These are phyloP conservation scores for Fennellomyces sp. DNA, from an alignment of 371 early-diverging fungal species.

Conservation along the genomic window DNA sequence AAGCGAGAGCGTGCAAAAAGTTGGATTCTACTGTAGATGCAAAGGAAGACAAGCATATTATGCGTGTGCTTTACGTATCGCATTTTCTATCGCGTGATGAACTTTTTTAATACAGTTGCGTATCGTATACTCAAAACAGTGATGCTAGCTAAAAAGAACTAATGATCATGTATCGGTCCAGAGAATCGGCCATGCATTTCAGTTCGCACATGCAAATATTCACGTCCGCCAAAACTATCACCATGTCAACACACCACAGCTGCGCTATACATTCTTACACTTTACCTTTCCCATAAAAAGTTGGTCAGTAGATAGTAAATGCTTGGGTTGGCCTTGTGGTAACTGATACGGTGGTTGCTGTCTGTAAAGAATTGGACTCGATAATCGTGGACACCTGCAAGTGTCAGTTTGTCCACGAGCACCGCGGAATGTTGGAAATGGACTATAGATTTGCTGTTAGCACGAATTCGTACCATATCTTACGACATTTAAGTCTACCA, in stretches of 20 bases:
- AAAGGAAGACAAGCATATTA: too few species aligned
- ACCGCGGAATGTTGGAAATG: conserved; percentile 71
- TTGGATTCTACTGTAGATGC: too few species aligned
- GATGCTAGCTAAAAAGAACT: background rate
- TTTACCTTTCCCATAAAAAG: conserved; percentile 48
- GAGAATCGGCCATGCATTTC: conserved; percentile 24
- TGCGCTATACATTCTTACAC: too few species aligned
- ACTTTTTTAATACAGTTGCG: too few species aligned
- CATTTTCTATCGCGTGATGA: too few species aligned
- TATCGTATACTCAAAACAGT: background rate
- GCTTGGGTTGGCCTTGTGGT: conserved; percentile 69
- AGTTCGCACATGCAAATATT: conserved; percentile 42
- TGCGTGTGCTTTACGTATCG: too few species aligned
- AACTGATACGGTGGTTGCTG: conserved; percentile 86
- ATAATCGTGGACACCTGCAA: conserved; percentile 72
- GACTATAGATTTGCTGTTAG: conserved; percentile 58
- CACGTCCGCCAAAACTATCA: conserved; percentile 47
- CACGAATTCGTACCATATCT: too few species aligned
- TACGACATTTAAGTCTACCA: too few species aligned
- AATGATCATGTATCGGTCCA: conserved; percentile 14
- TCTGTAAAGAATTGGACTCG: conserved; percentile 88
- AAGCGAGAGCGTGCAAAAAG: background rate
- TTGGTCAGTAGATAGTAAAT: conserved; percentile 54
- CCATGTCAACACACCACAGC: too few species aligned
- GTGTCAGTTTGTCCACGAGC: conserved; percentile 55